Evolutionary conservation across 2,329 filamentous ascomycete species (phyloP), one percentile per base, ranked within the genome.

Genomic region (Colletotrichum coccodes): DNA sequence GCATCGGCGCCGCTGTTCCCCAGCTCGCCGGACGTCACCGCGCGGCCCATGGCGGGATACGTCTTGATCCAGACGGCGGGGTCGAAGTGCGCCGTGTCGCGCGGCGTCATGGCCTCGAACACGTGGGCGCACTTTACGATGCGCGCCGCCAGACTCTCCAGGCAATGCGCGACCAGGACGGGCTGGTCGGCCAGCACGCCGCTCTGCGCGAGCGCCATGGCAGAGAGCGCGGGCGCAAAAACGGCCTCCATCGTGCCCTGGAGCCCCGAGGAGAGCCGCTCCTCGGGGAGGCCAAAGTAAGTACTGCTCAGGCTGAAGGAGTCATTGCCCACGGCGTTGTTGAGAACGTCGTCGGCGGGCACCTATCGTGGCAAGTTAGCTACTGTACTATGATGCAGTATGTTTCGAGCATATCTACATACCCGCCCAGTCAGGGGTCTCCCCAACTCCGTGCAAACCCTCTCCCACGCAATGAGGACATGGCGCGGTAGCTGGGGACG

Each of bases 51-150:
- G 34, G 65, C 65, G 9, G 65, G 61, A 12, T 68, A 65, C 30
- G 65, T 65, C 61, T 68, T 68, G 61, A 68, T 68, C 65, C 65
- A 68, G n/a, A 65, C 21, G 34, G 65, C 65, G 14, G 65, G 65
- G 38, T 68, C 65, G 26, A 68, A 68, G 8, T 42, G 21, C 3
- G 54, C 47, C 47, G 65, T 64, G 2, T 68, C 65, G 26, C 65
- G 65, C 34, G 61, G 65, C 6, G 54, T 65, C 61, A 68, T 68
- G n/a, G 47, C 16, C 9, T 68, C 54, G 26, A 68, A 60, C 23
- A 68, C 61, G n/a, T 50, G 12, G 16, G 65, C 65, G 32, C 61
- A 60, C 40, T 65, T 40, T 4, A 68, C 40, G 11, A 68, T 46
- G 40, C 53, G 47, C 21, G 47, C 65, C n/a, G 65, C 54, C 26